phyloP scores from a whole-genome alignment of 2,329 filamentous ascomycete species.

The Epicoccum nigrum region DNA sequence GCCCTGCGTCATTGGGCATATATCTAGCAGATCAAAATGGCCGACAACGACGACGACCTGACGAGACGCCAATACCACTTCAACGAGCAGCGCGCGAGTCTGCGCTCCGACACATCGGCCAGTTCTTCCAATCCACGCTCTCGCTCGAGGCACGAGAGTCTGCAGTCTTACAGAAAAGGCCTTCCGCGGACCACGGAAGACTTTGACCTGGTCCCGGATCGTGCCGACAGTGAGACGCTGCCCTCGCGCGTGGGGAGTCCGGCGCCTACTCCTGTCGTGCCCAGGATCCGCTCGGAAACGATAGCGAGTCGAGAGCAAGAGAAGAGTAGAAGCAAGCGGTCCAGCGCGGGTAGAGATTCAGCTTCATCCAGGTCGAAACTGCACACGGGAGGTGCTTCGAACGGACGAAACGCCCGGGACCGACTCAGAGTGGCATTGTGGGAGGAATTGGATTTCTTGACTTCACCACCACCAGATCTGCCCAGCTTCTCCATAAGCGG shows the following conservation, averaged over 20 bases:
- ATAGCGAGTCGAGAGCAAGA: constrained; percentile 1
- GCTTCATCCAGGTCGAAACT: constrained; percentile 4
- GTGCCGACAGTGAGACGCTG: constrained; percentile 18
- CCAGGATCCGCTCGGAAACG: constrained; percentile 8
- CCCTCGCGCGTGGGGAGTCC: constrained; percentile 12
- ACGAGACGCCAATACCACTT: constrained; percentile 39
- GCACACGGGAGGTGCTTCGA: constrained; percentile 15
- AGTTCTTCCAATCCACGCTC: constrained; percentile 22
- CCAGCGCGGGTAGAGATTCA: constrained; percentile 13
- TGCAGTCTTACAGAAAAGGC: constrained; percentile 6
- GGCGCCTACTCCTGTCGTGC: constrained; percentile 19
- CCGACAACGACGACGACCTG: constrained; percentile 34
- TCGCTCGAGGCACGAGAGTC: constrained; percentile 21
- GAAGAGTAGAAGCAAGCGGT: constrained; percentile 19
- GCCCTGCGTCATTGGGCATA: constrained; percentile 5
- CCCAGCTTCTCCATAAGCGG: background rate
- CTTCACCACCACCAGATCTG: constrained; percentile 27
- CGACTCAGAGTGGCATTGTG: constrained; percentile 23
- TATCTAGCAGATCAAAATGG: constrained; percentile 25
- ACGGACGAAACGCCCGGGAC: constrained; percentile 22
- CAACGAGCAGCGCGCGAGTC: constrained; percentile 43
- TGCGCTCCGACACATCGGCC: constrained; percentile 30
- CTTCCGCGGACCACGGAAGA: constrained; percentile 6
- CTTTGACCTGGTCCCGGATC: constrained; percentile 16
- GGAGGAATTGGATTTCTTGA: constrained; percentile 30